These are phyloP conservation scores for Rutstroemia sp. DNA, from an alignment of 2,329 filamentous ascomycete genomes.

Conservation along the genomic window DNA sequence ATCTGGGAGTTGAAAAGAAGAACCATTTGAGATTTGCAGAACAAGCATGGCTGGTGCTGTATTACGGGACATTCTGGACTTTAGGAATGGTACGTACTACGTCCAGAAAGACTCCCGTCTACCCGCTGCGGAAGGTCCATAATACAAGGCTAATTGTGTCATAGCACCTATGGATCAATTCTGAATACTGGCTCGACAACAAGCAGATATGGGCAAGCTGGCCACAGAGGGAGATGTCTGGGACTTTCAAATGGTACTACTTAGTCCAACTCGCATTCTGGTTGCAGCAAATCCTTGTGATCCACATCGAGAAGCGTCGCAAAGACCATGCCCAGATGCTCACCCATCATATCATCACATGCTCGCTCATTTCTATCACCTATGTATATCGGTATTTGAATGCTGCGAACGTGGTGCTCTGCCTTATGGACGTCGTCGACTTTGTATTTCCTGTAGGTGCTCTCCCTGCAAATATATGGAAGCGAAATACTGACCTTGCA, in stretches of 20 bases:
- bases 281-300: not conserved
- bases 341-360: not conserved
- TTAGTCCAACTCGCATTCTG: not conserved
- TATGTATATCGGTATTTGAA: not conserved
- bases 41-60: not conserved
- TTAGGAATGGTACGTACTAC: not conserved
- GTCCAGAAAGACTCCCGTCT: not conserved
- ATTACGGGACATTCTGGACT: not conserved
- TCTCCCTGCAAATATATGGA: not conserved
- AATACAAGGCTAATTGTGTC: too few species aligned
- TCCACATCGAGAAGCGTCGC: not conserved
- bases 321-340: not conserved
- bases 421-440: not conserved
- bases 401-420: not conserved
- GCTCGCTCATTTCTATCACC: not conserved
- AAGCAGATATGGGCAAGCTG: not conserved
- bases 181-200: not conserved
- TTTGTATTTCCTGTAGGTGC: not conserved
- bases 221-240: not conserved
- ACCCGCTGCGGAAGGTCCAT: not conserved
- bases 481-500: not conserved
- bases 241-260: not conserved
- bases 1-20: not conserved
- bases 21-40: not conserved
- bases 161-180: not conserved